Evolutionary conservation across 1,284 basidiomycete species (phyloP).

Genomic region (Ceratobasidium theobromae): DNA sequence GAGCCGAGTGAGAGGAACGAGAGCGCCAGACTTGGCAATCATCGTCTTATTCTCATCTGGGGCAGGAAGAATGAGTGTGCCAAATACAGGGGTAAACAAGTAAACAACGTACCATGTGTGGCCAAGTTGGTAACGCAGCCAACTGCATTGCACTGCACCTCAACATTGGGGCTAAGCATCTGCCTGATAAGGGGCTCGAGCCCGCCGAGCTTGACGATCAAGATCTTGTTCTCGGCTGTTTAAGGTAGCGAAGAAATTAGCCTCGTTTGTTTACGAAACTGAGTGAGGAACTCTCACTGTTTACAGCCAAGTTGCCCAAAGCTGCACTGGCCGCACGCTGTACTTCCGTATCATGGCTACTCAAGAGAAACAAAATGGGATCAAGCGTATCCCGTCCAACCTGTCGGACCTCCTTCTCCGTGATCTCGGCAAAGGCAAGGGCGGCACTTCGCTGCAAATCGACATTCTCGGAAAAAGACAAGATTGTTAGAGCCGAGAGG

Average conservation of each 20-base stretch:
- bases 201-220: conserved; percentile 97
- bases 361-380: conserved; percentile 95
- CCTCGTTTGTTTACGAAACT: background rate
- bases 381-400: conserved; percentile 97
- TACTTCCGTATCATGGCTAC: conserved; percentile 98
- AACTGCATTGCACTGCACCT: conserved; percentile 99
- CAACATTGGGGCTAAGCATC: conserved; percentile 98
- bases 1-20: conserved; percentile 93
- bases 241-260: conserved; percentile 33
- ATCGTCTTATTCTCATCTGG: conserved; percentile 99
- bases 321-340: conserved; percentile 98
- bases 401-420: conserved; percentile 98
- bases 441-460: conserved; percentile 98
- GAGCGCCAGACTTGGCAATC: conserved; percentile 97
- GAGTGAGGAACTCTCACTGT: conserved; percentile 63
- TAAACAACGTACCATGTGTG: conserved; percentile 76
- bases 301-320: conserved; percentile 97
- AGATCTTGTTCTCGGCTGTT: conserved; percentile 95
- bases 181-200: conserved; percentile 98
- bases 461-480: conserved; percentile 99
- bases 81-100: background rate
- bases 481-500: conserved; percentile 89
- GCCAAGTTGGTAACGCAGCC: conserved; percentile 99
- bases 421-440: conserved; percentile 98
- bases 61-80: background rate